Evolutionary conservation across 805 yeast genomes (phyloP).

Genomic region (Candida nonsorbophila): DNA sequence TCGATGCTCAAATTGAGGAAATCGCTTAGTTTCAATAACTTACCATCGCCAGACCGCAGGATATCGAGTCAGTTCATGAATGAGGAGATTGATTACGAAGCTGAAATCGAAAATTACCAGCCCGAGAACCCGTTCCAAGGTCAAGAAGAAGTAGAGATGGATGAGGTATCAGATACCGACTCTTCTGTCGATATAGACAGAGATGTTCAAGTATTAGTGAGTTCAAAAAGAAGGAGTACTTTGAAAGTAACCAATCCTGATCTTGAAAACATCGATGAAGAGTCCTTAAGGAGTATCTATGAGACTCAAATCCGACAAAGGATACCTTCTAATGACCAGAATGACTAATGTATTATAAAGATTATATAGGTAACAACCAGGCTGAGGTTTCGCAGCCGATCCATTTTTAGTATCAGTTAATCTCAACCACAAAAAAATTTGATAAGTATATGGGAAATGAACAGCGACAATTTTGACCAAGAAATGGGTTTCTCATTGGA

Average conservation of each 20-base stretch:
- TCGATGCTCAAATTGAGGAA: slow-evolving; percentile 10
- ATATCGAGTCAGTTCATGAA: slow-evolving; percentile 3
- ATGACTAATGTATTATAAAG: neutral
- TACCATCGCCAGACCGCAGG: slow-evolving; percentile 5
- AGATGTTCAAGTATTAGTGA: slow-evolving; percentile 70
- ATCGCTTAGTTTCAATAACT: slow-evolving; percentile 10
- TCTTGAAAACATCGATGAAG: slow-evolving; percentile 6
- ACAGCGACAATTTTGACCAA: too few relatives aligned
- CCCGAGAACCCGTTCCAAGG: too few relatives aligned
- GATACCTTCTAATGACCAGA: slow-evolving; percentile 7
- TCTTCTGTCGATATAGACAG: slow-evolving; percentile 41
- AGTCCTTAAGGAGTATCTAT: slow-evolving; percentile 5
- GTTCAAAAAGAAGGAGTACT: slow-evolving; percentile 56
- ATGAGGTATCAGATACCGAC: neutral
- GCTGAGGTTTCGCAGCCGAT: too few relatives aligned
- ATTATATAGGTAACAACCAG: neutral
- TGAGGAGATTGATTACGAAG: slow-evolving; percentile 8
- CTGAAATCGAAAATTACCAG: slow-evolving; percentile 8
- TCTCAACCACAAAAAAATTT: too few relatives aligned
- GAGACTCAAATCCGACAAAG: too few relatives aligned
- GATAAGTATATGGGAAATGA: too few relatives aligned
- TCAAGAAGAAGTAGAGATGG: too few relatives aligned
- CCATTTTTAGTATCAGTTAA: too few relatives aligned
- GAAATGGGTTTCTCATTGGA: too few relatives aligned
- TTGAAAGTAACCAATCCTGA: slow-evolving; percentile 62